Base-by-base conservation (phyloP, 1,284 basidiomycete genomes). In the Sporisorium sorghi region DNA sequence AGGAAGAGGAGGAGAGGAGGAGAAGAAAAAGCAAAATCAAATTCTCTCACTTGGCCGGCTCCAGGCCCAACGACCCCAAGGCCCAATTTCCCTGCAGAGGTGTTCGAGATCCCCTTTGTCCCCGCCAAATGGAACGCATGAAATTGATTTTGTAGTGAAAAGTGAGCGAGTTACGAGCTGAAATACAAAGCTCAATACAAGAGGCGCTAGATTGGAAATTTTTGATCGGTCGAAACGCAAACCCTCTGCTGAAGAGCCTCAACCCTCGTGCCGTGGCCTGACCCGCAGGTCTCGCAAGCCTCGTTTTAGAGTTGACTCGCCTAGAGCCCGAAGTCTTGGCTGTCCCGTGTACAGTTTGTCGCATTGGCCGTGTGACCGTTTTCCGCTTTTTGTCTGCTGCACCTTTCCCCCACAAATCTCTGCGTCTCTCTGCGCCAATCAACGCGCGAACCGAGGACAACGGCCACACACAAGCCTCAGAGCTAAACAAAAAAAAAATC, bases 301-400 rank as follows among this genome's bases (percentile, higher is more conserved):
- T 28, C 6, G 44, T 46, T 46, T 28, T 28, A 30, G 46, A 19
- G n/a, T 47, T 47, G 46, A 47, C 46, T 47, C 46, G 46, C 46
- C 28, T 47, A 30, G 46, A 30, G 46, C 28, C 17, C 7, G n/a
- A 11, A 5, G 14, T 17, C 28, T 47, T 47, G 46, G 9, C 46
- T 30, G 1, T 23, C 43, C 15, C 26, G 24, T 46, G 44, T 46
- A 7, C 43, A 1, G 23, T 26, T 24, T 26, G n/a, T n/a, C n/a
- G n/a, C n/a, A n/a, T n/a, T n/a, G 46, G 46, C 23, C 46, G 44
- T 28, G 44, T 26, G 44, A 46, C 26, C 24, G 26, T 3, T 26
- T 46, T 28, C 26, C 15, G 15, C 21, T n/a, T 24, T 7, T 28
- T 46, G 26, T 28, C 21, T 37, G 35, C 35, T 30, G 28, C 28